Evolutionary conservation across 2,329 filamentous ascomycete species (phyloP).

Genomic region (Xylariaceae sp.): DNA sequence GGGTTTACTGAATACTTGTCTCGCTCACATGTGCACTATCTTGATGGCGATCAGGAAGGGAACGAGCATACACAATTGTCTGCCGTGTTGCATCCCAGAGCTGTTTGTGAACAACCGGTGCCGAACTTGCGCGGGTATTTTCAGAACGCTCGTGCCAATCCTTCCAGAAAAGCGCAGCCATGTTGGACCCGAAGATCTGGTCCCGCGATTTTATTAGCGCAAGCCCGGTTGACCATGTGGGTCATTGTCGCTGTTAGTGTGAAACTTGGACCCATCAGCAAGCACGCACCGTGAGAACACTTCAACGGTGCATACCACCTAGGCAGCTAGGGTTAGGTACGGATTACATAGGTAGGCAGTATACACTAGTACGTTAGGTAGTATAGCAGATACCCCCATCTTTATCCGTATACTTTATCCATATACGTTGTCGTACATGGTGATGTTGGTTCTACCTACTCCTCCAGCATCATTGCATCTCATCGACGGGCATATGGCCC

Average conservation of each 20-base stretch:
- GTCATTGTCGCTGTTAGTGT: constrained; percentile 11
- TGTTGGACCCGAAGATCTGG: constrained; percentile 37
- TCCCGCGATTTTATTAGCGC: constrained; percentile 35
- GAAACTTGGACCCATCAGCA: constrained; percentile 12
- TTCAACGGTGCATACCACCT: constrained; percentile 8
- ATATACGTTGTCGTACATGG: background rate
- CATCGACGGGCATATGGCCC: constrained; percentile 1
- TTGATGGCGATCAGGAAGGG: background rate
- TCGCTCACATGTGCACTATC: background rate
- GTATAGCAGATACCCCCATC: background rate
- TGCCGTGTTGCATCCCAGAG: background rate
- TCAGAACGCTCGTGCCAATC: constrained; percentile 15
- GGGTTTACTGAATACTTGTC: background rate
- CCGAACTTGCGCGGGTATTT: background rate
- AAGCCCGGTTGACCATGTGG: constrained; percentile 29
- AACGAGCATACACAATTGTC: background rate
- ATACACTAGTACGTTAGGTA: too few species aligned
- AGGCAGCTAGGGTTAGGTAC: too few species aligned
- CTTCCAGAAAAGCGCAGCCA: constrained; percentile 12
- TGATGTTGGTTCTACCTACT: constrained; percentile 14
- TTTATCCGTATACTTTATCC: background rate
- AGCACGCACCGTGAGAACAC: constrained; percentile 5
- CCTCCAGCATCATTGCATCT: constrained; percentile 9
- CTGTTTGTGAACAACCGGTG: background rate
- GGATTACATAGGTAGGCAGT: too few species aligned